phyloP scores from a whole-genome alignment of 2,329 filamentous ascomycete species.

The Aspergillus ochraceus region DNA sequence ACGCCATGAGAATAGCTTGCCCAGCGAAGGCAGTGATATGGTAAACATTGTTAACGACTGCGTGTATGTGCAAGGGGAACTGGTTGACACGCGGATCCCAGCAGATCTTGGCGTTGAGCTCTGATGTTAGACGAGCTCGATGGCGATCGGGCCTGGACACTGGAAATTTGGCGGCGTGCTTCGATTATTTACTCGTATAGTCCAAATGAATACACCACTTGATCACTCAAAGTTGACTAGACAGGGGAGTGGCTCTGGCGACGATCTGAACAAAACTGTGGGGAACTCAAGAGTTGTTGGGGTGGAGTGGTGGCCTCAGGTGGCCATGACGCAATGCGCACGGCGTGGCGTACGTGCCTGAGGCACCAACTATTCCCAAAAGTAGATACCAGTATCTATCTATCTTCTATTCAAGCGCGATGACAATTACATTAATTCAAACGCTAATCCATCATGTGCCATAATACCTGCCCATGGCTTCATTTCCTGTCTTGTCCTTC shows the following conservation, averaged over 20 bases:
- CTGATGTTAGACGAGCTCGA: not conserved
- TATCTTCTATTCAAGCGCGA: not conserved
- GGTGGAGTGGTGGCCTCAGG: constrained; percentile 6
- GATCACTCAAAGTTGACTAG: not conserved
- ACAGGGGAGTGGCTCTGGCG: constrained; percentile 3
- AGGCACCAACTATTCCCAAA: not conserved
- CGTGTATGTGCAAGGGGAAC: not conserved
- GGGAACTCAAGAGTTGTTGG: constrained; percentile 9
- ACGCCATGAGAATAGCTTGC: constrained; percentile 25
- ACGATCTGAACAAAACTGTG: constrained; percentile 2
- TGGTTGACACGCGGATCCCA: not conserved
- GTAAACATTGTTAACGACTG: not conserved
- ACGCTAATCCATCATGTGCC: not conserved
- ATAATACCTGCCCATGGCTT: not conserved
- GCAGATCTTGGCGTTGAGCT: not conserved
- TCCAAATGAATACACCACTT: not conserved
- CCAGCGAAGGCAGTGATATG: constrained; percentile 13
- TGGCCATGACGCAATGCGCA: not conserved
- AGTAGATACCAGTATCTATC: not conserved
- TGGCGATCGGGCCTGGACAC: not conserved
- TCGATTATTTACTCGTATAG: not conserved
- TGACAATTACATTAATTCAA: not conserved
- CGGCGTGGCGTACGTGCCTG: not conserved
- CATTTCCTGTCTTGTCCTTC: not conserved
- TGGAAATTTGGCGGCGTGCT: not conserved